These are phyloP conservation scores for Pseudoturritis turrita DNA, from an alignment of 345 rosid genomes.

Conservation along the genomic window DNA sequence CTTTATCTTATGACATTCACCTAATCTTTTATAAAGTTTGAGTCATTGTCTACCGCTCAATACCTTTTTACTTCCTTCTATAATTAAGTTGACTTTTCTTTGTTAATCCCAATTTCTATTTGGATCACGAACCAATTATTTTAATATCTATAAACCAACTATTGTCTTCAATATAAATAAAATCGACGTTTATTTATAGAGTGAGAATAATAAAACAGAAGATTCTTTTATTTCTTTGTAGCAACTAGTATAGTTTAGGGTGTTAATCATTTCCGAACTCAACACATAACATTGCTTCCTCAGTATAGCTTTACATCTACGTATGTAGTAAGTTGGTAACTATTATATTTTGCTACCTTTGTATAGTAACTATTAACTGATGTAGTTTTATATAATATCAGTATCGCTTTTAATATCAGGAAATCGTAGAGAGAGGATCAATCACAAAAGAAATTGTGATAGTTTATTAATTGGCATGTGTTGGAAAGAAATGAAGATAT, in stretches of 20 bases:
- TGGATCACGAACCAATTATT: background rate
- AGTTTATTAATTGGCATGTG: background rate
- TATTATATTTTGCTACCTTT: background rate
- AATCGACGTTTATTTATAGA: no score
- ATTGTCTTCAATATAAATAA: no score
- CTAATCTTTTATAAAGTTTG: constrained; percentile 26
- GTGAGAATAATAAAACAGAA: no score
- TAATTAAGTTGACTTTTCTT: constrained; percentile 21
- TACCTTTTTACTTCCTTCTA: background rate
- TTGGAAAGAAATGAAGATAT: background rate
- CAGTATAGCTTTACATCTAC: background rate
- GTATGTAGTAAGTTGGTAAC: background rate
- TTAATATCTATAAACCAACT: background rate
- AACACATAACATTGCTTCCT: background rate
- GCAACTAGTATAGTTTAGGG: no score
- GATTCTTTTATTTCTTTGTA: no score
- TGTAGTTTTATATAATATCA: background rate
- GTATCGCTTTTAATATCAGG: no score
- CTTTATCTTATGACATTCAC: constrained; percentile 26
- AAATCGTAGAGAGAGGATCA: no score
- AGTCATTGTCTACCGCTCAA: constrained; percentile 21
- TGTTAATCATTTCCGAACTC: no score
- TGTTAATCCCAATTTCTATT: background rate
- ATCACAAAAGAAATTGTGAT: background rate
- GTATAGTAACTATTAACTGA: no score